Base-by-base conservation (phyloP, 805 yeast species). In the Starmera caribaea region DNA sequence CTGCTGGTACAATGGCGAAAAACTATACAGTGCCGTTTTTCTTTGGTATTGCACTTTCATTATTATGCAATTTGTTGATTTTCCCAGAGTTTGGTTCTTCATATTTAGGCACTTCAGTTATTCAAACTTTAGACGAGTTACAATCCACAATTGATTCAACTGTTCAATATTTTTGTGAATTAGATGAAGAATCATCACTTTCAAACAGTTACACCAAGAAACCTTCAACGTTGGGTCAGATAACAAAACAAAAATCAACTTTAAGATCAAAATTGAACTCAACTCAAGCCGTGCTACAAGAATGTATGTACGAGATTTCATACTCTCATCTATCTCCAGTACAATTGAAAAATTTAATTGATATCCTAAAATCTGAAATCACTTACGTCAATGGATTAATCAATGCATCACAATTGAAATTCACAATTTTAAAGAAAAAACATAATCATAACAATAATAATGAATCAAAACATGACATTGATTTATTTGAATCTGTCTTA, bases 81-180 rank as follows among this genome's bases (percentile, higher is more conserved):
- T 72, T 69, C 45, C 78, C 78, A 2, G 78, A 73, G 43, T 69
- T 69, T 51, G 78, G 78, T 13, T 63, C 73, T 17, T 62, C 71
- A 0, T 69, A 64, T 45, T 47, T 73, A 11, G 77, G 77, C 26
- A 61, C 61, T 29, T 56, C 71, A 1, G 59, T 69, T 7, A 53
- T 66, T 0, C 61, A 61, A 30, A 55, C 69, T 0, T 37, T 71
- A 16, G 61, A 64, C 41, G 67, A 63, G 38, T 44, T 70, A 3
- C 69, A 69, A 15, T 41, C 41, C n/a, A 59, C 69, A 13, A 43
- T 70, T 12, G 65, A 64, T 36, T 49, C 55, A 8, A 51, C 73
- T 0, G 54, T 65, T 6, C 60, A 59, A n/a, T 66, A 62, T 41
- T 70, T 70, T 16, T 16, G 21, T 16, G 16, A 21, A 9, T 32